Conservation (phyloP, 208 protist genomes). For the Acanthamoeba sp. region DNA sequence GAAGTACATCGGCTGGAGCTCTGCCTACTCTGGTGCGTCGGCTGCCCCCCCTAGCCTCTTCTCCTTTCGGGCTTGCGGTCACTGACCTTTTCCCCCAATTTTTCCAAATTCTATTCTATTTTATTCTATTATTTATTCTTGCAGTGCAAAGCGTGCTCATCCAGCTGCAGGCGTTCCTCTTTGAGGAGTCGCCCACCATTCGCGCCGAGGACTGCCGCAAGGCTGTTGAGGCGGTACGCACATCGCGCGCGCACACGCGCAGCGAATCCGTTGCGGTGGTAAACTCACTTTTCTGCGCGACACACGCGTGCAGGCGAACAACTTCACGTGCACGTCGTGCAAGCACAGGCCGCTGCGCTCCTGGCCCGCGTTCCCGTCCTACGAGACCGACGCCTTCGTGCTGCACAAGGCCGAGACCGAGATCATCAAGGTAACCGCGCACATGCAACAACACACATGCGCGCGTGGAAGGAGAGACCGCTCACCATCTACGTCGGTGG, state of each 20-base stretch:
- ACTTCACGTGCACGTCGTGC: slow-evolving; percentile 61
- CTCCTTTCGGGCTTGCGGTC: no score
- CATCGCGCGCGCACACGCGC: no score
- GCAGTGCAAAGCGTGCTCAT: slow-evolving; percentile 53
- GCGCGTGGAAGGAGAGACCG: neutral
- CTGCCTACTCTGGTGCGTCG: slow-evolving; percentile 50
- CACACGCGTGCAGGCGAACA: slow-evolving; percentile 53
- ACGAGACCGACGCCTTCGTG: slow-evolving; percentile 56
- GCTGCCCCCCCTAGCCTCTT: neutral
- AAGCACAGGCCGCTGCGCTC: slow-evolving; percentile 69
- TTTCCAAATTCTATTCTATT: no score
- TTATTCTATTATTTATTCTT: no score
- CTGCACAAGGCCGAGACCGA: slow-evolving; percentile 47
- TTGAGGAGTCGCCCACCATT: slow-evolving; percentile 64
- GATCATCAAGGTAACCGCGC: slow-evolving; percentile 51
- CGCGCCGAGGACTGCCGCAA: slow-evolving; percentile 67
- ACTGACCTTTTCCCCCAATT: no score
- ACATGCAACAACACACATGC: neutral
- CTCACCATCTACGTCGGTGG: neutral
- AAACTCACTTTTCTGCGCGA: neutral
- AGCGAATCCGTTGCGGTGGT: neutral
- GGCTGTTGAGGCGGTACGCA: slow-evolving; percentile 56
- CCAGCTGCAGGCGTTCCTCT: slow-evolving; percentile 72
- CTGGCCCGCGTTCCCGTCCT: slow-evolving; percentile 55
- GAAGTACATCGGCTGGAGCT: slow-evolving; percentile 72